These are phyloP conservation scores for Tetrahymena malaccensis DNA, from an alignment of 73 alveolate species.

Conservation along the genomic window DNA sequence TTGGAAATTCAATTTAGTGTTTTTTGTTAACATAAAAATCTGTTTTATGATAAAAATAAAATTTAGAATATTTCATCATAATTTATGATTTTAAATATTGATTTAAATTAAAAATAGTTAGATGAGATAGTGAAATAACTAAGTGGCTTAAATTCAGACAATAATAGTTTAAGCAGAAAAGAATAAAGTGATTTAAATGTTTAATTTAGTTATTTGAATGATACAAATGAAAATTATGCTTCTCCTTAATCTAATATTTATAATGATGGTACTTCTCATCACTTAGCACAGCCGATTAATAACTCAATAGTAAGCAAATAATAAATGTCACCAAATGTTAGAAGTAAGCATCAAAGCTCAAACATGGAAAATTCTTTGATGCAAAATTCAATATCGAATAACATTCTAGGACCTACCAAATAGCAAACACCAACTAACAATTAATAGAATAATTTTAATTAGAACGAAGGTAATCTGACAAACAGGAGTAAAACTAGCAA, in stretches of 20 bases:
- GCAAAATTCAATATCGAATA: neutral
- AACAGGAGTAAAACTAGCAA: neutral
- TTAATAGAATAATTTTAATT: neutral
- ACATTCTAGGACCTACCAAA: neutral
- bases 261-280: neutral
- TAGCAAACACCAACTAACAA: neutral
- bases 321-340: neutral
- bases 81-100: too few species aligned
- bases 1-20: too few species aligned
- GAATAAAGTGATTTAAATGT: neutral
- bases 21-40: too few species aligned
- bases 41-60: too few species aligned
- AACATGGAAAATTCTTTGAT: neutral
- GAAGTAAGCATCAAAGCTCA: neutral
- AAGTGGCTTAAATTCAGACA: neutral
- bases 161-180: neutral
- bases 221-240: neutral
- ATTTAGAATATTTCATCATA: too few species aligned
- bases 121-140: neutral
- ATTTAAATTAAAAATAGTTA: neutral
- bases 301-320: neutral
- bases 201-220: neutral
- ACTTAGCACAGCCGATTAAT: neutral
- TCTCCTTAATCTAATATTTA: neutral
- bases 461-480: neutral